These are phyloP conservation scores for Aphanomyces stellatus DNA, from an alignment of 352 stramenopile genomes.

Conservation along the genomic window DNA sequence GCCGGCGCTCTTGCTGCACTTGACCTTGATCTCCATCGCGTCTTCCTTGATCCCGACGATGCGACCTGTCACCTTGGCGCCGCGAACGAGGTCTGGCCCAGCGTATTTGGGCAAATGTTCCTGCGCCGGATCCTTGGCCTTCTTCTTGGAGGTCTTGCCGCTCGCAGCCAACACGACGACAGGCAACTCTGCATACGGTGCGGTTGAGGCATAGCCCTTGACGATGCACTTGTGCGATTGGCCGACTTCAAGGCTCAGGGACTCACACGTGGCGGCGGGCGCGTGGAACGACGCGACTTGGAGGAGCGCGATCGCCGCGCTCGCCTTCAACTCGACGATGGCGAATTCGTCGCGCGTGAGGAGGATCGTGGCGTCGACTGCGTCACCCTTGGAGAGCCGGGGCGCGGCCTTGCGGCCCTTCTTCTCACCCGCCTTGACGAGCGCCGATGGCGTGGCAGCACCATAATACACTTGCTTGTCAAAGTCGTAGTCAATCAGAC, in stretches of 20 bases:
- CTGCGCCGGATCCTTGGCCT: slow-evolving; percentile 25
- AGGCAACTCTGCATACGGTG: slow-evolving; percentile 66
- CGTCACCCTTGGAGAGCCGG: slow-evolving; percentile 34
- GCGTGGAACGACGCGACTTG: slow-evolving; percentile 72
- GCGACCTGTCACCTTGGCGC: slow-evolving; percentile 55
- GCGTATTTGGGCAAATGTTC: slow-evolving; percentile 67
- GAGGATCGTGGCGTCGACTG: slow-evolving; percentile 42
- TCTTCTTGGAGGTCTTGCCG: slow-evolving; percentile 26
- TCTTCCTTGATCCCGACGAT: slow-evolving; percentile 72
- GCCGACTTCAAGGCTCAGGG: slow-evolving; percentile 49
- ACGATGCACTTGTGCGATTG: slow-evolving; percentile 37
- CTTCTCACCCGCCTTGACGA: slow-evolving; percentile 55
- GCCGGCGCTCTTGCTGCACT: slow-evolving; percentile 57
- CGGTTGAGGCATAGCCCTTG: slow-evolving; percentile 34
- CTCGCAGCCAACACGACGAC: slow-evolving; percentile 42
- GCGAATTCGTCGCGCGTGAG: slow-evolving; percentile 49
- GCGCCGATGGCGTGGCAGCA: slow-evolving; percentile 25
- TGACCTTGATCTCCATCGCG: slow-evolving; percentile 76
- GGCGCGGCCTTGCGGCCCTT: slow-evolving; percentile 58
- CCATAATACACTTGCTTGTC: slow-evolving; percentile 79
- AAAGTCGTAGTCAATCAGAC: slow-evolving; percentile 80
- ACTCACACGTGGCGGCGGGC: slow-evolving; percentile 43
- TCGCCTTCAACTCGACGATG: slow-evolving; percentile 40
- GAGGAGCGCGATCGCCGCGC: slow-evolving; percentile 49
- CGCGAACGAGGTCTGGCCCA: slow-evolving; percentile 44